Evolutionary conservation across 2,329 filamentous ascomycete species (phyloP).

Genomic region (Arthrobotrys megalospora): DNA sequence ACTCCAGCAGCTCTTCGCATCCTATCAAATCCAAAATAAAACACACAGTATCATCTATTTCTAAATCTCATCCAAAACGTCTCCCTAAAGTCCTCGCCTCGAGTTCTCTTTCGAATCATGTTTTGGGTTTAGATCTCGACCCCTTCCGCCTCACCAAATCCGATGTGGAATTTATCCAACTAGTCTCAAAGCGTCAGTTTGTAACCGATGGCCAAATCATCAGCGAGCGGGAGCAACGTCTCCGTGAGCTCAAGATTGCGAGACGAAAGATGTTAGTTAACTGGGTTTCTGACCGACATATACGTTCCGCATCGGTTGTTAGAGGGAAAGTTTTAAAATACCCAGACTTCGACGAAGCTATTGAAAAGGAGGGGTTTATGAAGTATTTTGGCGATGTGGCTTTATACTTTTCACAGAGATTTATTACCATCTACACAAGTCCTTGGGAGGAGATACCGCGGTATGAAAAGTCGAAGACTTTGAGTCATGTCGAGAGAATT

Average conservation of each 20-base stretch:
- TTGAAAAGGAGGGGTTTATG: conserved; percentile 29
- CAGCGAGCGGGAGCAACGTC: conserved; percentile 33
- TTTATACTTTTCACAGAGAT: conserved; percentile 44
- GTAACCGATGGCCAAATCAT: conserved; percentile 37
- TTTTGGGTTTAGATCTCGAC: conserved; percentile 41
- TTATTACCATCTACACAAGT: conserved; percentile 40
- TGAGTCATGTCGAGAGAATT: conserved; percentile 50
- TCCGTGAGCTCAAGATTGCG: conserved; percentile 43
- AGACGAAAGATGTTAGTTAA: conserved; percentile 49
- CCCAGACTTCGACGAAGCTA: conserved; percentile 25
- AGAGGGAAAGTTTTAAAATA: conserved; percentile 2
- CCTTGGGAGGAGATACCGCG: conserved; percentile 42
- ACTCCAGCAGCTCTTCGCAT: conserved; percentile 1
- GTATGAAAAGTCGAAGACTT: conserved; percentile 19
- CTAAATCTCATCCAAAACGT: conserved; percentile 34
- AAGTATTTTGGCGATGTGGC: conserved; percentile 35
- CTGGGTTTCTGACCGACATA: conserved; percentile 52
- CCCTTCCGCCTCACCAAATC: conserved; percentile 48
- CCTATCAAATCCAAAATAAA: conserved; percentile 35
- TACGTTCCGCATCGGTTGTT: conserved; percentile 38
- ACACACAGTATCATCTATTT: conserved; percentile 8
- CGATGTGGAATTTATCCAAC: conserved; percentile 46
- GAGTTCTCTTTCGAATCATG: conserved; percentile 7
- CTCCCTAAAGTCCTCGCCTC: conserved; percentile 6
- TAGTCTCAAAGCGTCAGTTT: conserved; percentile 37